These are phyloP conservation scores for Nakaseomyces bracarensis DNA, from an alignment of 1,139 yeast species.

Conservation along the genomic window DNA sequence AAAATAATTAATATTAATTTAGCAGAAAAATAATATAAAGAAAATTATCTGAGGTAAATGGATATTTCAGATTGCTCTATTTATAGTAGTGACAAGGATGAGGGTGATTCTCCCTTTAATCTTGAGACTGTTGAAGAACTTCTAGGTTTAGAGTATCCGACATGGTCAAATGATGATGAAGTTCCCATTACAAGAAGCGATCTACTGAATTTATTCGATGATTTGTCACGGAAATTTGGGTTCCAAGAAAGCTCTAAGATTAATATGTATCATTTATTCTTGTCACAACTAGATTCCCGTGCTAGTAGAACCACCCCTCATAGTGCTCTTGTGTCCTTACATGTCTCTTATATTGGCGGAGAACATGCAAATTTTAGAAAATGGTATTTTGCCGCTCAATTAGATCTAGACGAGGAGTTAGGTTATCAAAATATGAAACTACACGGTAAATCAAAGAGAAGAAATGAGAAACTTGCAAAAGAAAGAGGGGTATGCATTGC, in stretches of 20 bases:
- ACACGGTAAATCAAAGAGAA: constrained; percentile 31
- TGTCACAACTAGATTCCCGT: constrained; percentile 59
- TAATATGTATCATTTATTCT: constrained; percentile 57
- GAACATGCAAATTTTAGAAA: constrained; percentile 56
- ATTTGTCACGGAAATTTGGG: constrained; percentile 51
- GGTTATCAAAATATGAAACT: constrained; percentile 41
- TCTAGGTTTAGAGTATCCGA: constrained; percentile 28
- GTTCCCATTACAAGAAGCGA: constrained; percentile 39
- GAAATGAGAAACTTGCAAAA: constrained; percentile 34
- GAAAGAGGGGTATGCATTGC: constrained; percentile 31
- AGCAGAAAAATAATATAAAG: too few relatives aligned
- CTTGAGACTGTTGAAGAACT: constrained; percentile 15
- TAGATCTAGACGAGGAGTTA: constrained; percentile 55
- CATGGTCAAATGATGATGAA: constrained; percentile 31
- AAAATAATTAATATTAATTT: too few relatives aligned
- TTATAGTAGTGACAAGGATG: too few relatives aligned
- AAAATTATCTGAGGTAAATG: too few relatives aligned
- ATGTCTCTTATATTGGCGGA: constrained; percentile 71
- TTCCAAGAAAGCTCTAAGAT: constrained; percentile 55
- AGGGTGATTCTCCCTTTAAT: constrained; percentile 19
- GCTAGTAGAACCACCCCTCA: constrained; percentile 53
- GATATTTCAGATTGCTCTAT: too few relatives aligned
- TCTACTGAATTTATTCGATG: constrained; percentile 49
- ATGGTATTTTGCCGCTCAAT: constrained; percentile 69
- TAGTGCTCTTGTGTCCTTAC: constrained; percentile 50